These are phyloP conservation scores for Urostyla sp. DNA, from an alignment of 73 alveolate species.

Conservation along the genomic window DNA sequence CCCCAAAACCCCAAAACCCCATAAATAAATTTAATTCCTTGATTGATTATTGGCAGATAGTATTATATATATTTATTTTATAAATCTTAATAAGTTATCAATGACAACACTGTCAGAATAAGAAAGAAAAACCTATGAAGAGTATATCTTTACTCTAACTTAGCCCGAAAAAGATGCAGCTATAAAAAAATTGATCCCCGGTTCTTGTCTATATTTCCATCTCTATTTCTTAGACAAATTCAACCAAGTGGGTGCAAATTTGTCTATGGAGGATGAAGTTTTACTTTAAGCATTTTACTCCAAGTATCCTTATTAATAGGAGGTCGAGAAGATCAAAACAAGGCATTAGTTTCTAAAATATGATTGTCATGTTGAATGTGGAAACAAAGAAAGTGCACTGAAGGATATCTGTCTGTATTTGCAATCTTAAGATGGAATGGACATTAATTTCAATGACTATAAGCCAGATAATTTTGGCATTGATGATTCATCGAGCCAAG, in stretches of 20 bases:
- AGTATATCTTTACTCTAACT: constrained; percentile 31
- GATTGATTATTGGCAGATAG: too few species aligned
- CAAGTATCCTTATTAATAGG: constrained; percentile 13
- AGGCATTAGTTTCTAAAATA: constrained; percentile 11
- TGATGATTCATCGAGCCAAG: constrained; percentile 4
- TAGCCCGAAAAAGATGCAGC: constrained; percentile 50
- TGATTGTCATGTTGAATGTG: constrained; percentile 46
- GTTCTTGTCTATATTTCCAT: constrained; percentile 45
- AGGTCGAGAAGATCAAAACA: constrained; percentile 15
- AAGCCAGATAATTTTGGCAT: constrained; percentile 32
- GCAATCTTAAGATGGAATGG: not conserved
- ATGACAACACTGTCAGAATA: constrained; percentile 41
- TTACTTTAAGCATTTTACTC: constrained; percentile 13
- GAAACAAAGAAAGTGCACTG: constrained; percentile 2
- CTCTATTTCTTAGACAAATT: constrained; percentile 28
- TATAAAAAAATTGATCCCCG: constrained; percentile 51
- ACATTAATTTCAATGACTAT: not conserved
- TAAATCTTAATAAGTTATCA: not conserved
- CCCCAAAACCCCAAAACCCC: too few species aligned
- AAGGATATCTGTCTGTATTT: not conserved
- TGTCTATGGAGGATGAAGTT: constrained; percentile 37
- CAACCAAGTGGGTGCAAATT: constrained; percentile 8
- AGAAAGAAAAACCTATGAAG: constrained; percentile 57
- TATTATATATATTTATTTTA: too few species aligned
- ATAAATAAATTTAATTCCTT: too few species aligned